Evolutionary conservation across 345 rosid species (phyloP).

Genomic region (Pistacia integerrima): DNA sequence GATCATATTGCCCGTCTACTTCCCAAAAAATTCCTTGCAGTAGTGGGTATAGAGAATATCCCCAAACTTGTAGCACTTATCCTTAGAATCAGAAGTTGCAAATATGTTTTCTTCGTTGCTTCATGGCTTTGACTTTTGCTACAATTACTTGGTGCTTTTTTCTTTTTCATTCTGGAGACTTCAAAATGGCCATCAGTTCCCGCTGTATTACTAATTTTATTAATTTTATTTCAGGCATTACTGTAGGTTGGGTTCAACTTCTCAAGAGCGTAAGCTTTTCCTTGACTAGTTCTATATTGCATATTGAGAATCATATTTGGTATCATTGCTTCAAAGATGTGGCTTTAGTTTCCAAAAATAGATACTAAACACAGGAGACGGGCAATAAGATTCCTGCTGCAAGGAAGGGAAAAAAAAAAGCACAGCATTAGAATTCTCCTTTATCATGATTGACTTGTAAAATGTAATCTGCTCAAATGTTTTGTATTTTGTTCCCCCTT

Average conservation of each 20-base stretch:
- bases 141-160: slow-evolving; percentile 8
- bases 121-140: slow-evolving; percentile 17
- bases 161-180: neutral
- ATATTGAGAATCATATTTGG: neutral
- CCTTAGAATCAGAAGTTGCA: slow-evolving; percentile 24
- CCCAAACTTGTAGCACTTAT: slow-evolving; percentile 33
- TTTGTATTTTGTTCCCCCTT: neutral
- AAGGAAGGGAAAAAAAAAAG: too few relatives aligned
- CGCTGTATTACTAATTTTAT: neutral
- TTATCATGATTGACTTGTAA: too few relatives aligned
- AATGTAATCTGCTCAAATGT: too few relatives aligned
- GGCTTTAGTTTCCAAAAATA: neutral
- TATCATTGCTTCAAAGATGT: neutral
- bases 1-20: slow-evolving; percentile 88
- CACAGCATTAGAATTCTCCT: too few relatives aligned
- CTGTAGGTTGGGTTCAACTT: slow-evolving; percentile 90
- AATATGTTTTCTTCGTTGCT: slow-evolving; percentile 8
- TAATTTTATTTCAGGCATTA: slow-evolving; percentile 58
- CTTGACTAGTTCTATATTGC: neutral
- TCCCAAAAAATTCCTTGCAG: slow-evolving; percentile 75
- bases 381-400: too few relatives aligned
- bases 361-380: neutral
- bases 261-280: slow-evolving; percentile 51
- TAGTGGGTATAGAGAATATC: slow-evolving; percentile 69
- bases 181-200: neutral